Evolutionary conservation across 192 early-diverging fungal species (phyloP), one percentile per base, ranked within the genome.

Genomic region (Linnemannia elongata): DNA sequence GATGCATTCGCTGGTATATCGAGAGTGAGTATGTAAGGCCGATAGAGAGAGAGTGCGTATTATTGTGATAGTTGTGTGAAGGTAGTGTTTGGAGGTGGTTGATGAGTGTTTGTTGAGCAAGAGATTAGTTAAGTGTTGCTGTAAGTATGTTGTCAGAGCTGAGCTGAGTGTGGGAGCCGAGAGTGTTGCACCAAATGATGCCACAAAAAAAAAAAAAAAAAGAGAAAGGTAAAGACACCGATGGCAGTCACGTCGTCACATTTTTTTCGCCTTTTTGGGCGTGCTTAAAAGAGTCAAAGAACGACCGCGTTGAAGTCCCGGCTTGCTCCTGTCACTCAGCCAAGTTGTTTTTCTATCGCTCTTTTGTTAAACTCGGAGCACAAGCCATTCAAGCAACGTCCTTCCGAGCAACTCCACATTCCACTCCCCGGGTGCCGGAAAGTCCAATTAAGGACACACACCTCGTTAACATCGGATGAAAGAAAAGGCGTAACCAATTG

Each of bases 1-100:
- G 39, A 45, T 74, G 77, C 77, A 78, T 78, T 70, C 36, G 77
- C 9, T 7, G 45, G n/a, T 33, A 35, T n/a, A 38, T 45, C 1
- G 9, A 47, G 45, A 35, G 44, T 10, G n/a, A 30, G n/a, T 33
- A 30, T 33, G 10, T 30, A 15, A 30, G 60, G 3, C n/a, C 24
- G 54, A n/a, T 55, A n/a, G 55, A 7, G 0, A 60, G 55, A 2
- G 24, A 18, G 49, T 27, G 9, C 1, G 55, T 57, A 0, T 27
- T 10, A 12, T 15, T 30, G 30, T 33, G 13, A 6, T 33, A 4
- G 60, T 66, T 66, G 60, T 13, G 44, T 45, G 9, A 45, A 45
- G n/a, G 30, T 33, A 15, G 27, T 33, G 0, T n/a, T n/a, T n/a
- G n/a, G 8, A 20, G 71, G 20, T 38, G 41, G 44, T 42, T 0